phyloP scores from a whole-genome alignment of 306 rosid species.

The Inga laurina region DNA sequence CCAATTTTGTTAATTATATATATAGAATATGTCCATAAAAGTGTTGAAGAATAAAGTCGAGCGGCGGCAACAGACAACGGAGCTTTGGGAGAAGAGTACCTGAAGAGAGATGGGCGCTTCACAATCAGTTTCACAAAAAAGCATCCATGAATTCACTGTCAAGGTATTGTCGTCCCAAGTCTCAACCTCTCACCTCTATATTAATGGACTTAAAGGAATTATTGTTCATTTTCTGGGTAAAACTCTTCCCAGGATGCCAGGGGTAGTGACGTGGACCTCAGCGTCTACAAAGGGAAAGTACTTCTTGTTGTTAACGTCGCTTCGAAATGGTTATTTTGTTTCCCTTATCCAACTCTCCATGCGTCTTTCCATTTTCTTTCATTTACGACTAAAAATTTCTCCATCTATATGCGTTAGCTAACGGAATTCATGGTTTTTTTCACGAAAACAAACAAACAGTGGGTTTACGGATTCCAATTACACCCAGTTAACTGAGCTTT shows the following conservation, averaged over 20 bases:
- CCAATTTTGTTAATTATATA: neutral
- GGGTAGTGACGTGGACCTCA: conserved; percentile 76
- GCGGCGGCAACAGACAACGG: neutral
- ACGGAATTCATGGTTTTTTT: conserved; percentile 10
- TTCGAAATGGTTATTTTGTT: conserved; percentile 74
- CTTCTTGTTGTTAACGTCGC: conserved; percentile 91
- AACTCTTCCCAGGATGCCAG: conserved; percentile 56
- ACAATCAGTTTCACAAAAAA: conserved; percentile 57
- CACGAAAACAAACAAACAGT: conserved; percentile 37
- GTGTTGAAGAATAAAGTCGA: neutral
- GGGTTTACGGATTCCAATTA: conserved; percentile 78
- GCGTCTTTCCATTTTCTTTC: neutral
- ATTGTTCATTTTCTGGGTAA: neutral
- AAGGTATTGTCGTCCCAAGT: conserved; percentile 49
- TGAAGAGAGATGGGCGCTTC: conserved; percentile 67
- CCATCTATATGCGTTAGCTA: conserved; percentile 13
- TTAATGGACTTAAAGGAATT: neutral
- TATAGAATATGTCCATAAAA: conserved; percentile 31
- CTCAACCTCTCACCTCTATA: neutral
- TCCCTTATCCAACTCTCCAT: neutral
- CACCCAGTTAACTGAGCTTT: conserved; percentile 78
- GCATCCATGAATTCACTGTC: conserved; percentile 81
- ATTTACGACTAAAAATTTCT: neutral
- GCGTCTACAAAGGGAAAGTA: conserved; percentile 72
- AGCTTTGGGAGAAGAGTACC: neutral